Evolutionary conservation across 805 yeast genomes (phyloP), one percentile per base, ranked within the genome.

Genomic region (Deakozyma indianensis): DNA sequence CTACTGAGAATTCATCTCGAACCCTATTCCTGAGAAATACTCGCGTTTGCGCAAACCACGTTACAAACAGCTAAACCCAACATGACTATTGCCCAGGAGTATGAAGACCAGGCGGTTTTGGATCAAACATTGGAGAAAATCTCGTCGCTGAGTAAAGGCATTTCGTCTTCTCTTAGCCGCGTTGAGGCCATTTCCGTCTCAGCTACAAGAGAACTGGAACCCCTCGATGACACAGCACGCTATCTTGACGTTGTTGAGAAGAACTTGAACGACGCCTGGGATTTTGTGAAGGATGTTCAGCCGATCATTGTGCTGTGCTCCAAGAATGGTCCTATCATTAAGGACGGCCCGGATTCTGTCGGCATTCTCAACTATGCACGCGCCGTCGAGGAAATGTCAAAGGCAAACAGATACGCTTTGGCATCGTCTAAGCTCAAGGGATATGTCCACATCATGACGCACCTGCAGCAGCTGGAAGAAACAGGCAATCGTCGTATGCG

Each of bases 51-150:
- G n/a, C n/a, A n/a, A n/a, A n/a, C n/a, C n/a, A n/a, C n/a, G n/a
- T n/a, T n/a, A n/a, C n/a, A n/a, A n/a, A n/a, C n/a, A n/a, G n/a
- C n/a, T n/a, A n/a, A n/a, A n/a, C n/a, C n/a, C n/a, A n/a, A n/a
- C 14, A 32, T 32, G 38, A n/a, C 18, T 7, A 32, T 7, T 7
- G 11, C 11, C 9, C 38, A 9, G 38, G 38, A 32, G 5, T 32
- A 32, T 32, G 38, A 32, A n/a, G 38, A 32, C 38, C 38, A 32
- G 4, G 38, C 38, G 18, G 38, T 32, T n/a, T 20, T 32, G 11
- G 38, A 32, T n/a, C 38, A 32, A 32, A 32, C 38, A 4, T 20
- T 32, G 20, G 5, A 9, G 18, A 32, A 32, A n/a, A 32, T 32
- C 18, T 9, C 18, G 38, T 5, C 18, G 7, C 38, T 32, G 16